phyloP scores from a whole-genome alignment of 169 alveolate genomes.

The Plasmodium fragile region DNA sequence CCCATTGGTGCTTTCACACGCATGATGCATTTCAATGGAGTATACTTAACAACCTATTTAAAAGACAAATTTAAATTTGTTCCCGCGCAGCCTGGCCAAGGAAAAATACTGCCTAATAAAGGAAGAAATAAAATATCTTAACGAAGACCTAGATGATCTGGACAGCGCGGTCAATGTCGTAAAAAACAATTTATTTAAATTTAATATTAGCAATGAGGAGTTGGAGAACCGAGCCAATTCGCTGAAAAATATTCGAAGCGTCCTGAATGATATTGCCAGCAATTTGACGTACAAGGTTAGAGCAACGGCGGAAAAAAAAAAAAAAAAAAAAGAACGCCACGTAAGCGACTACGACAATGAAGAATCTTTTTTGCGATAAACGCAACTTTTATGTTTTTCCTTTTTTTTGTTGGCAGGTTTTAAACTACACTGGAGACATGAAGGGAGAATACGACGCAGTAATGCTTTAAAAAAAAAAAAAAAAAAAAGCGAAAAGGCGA shows the following conservation, averaged over 20 bases:
- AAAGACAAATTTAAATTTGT: not conserved
- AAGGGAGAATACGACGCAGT: conserved; percentile 32
- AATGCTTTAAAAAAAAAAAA: conserved; percentile 11
- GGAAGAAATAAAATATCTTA: conserved; percentile 72
- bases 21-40: not conserved
- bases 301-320: not conserved
- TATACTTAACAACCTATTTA: not conserved
- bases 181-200: conserved; percentile 56
- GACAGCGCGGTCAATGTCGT: conserved; percentile 65
- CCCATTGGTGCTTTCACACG: not conserved
- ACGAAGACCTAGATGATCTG: conserved; percentile 63
- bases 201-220: conserved; percentile 69
- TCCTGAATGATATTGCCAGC: conserved; percentile 21
- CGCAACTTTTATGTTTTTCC: not conserved
- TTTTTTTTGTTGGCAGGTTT: conserved; percentile 29
- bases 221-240: conserved; percentile 39
- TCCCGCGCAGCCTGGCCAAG: conserved; percentile 39
- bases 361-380: not conserved
- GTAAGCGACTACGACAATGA: not conserved
- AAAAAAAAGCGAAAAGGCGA: not conserved
- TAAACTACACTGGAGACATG: conserved; percentile 6
- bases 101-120: conserved; percentile 46
- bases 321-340: not conserved
- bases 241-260: conserved; percentile 30
- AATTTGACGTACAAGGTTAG: conserved; percentile 27